Percentiles rank a stretch among this genome's conserved stretches.
phyloP scores from a whole-genome alignment of 177 flowering plant genomes.

The Vitis hybrid region DNA sequence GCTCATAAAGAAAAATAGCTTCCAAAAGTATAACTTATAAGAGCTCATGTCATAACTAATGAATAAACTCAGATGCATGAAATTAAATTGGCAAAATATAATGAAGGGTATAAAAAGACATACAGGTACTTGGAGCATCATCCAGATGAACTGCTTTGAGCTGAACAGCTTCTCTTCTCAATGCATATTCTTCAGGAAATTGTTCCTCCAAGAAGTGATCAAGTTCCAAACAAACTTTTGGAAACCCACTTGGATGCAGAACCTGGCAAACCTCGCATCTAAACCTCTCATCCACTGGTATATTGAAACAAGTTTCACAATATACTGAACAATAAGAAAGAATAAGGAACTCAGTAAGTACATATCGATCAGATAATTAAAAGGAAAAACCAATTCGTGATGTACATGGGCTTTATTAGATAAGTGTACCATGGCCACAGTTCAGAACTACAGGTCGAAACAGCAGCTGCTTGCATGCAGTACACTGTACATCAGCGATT shows the following conservation, averaged over 20 bases:
- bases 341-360: slow-evolving; percentile 3
- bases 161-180: slow-evolving; percentile 40
- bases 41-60: neutral
- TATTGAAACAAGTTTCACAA: slow-evolving; percentile 58
- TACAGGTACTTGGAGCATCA: slow-evolving; percentile 34
- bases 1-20: neutral
- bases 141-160: slow-evolving; percentile 18
- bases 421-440: slow-evolving; percentile 83
- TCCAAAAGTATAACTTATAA: neutral
- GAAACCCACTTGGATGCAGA: slow-evolving; percentile 58
- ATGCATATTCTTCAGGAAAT: slow-evolving; percentile 56
- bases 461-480: slow-evolving; percentile 62
- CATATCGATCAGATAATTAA: too few relatives aligned
- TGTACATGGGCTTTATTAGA: too few relatives aligned
- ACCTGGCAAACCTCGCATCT: slow-evolving; percentile 62
- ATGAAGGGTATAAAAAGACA: slow-evolving; percentile 17
- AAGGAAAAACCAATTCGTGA: too few relatives aligned
- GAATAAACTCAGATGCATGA: neutral
- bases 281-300: slow-evolving; percentile 31
- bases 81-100: neutral
- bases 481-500: slow-evolving; percentile 54
- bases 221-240: slow-evolving; percentile 74
- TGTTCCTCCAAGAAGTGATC: slow-evolving; percentile 63
- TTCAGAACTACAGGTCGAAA: slow-evolving; percentile 77
- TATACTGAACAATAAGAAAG: slow-evolving; percentile 40